These are phyloP conservation scores for Eucalyptus cladocalyx DNA, from an alignment of 345 rosid genomes.

Conservation along the genomic window DNA sequence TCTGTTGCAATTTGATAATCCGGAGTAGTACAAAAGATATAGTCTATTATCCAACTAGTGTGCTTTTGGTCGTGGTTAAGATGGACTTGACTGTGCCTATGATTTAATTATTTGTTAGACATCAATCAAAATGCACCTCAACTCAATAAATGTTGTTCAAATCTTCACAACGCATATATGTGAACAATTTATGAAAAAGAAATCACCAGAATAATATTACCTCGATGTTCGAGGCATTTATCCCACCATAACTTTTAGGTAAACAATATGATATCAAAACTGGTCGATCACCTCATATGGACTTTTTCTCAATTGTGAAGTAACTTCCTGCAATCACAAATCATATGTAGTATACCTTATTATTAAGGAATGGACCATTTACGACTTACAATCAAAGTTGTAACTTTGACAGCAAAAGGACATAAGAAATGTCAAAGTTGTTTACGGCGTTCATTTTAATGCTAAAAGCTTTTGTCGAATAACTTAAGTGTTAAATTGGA, in stretches of 20 bases:
- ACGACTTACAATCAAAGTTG: not conserved
- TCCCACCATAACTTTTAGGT: not conserved
- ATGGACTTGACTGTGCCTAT: not conserved
- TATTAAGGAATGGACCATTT: not conserved
- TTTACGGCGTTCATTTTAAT: too few relatives aligned
- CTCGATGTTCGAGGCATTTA: not conserved
- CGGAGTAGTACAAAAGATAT: not conserved
- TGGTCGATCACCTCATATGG: not conserved
- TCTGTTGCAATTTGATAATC: not conserved
- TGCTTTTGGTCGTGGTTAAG: not conserved
- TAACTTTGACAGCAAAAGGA: accelerated
- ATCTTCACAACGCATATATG: not conserved
- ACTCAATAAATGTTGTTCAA: not conserved
- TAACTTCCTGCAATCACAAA: not conserved
- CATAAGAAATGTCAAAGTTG: not conserved
- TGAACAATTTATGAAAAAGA: too few relatives aligned
- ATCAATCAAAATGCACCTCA: not conserved
- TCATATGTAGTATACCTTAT: too few relatives aligned
- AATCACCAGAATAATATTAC: not conserved
- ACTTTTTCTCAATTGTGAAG: too few relatives aligned
- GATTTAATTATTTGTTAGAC: too few relatives aligned
- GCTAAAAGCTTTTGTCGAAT: too few relatives aligned
- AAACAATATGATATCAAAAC: not conserved
- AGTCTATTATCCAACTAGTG: not conserved
- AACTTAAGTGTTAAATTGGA: not conserved